These are phyloP conservation scores for Populus hybrid DNA, from an alignment of 441 rosid genomes.

Conservation along the genomic window DNA sequence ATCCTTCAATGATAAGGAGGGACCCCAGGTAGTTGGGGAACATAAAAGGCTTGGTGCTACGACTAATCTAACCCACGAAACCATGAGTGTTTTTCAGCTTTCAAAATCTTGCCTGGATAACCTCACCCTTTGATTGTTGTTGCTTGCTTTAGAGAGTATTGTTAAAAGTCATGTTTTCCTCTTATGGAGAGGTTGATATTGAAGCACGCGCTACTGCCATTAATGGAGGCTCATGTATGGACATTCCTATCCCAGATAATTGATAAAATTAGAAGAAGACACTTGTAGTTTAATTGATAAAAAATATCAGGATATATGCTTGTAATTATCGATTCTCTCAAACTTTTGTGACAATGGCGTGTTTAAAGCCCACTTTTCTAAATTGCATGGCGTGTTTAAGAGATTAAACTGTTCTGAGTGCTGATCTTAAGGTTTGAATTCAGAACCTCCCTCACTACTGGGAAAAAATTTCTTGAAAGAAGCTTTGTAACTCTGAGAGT, in stretches of 20 bases:
- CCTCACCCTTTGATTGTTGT: neutral
- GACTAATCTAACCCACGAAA: neutral
- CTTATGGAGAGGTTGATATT: neutral
- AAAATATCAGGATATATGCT: too few relatives aligned
- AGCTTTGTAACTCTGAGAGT: neutral
- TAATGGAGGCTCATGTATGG: neutral
- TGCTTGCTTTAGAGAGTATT: neutral
- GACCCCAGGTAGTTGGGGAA: conserved; percentile 35
- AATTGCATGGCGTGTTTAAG: too few relatives aligned
- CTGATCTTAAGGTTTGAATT: too few relatives aligned
- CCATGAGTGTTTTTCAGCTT: neutral
- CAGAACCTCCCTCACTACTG: too few relatives aligned
- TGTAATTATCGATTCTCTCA: too few relatives aligned
- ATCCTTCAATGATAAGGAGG: conserved; percentile 40
- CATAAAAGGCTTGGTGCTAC: conserved; percentile 11
- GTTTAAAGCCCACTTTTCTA: too few relatives aligned
- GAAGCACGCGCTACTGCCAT: neutral
- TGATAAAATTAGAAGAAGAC: neutral
- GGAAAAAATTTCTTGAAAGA: too few relatives aligned
- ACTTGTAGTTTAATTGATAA: neutral
- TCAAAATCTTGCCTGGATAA: neutral
- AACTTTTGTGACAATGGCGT: too few relatives aligned
- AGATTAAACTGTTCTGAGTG: too few relatives aligned
- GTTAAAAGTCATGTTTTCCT: neutral
- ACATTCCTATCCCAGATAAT: neutral